Conservation (phyloP, 768 basidiomycete genomes). For the Leccinum uliginosum region DNA sequence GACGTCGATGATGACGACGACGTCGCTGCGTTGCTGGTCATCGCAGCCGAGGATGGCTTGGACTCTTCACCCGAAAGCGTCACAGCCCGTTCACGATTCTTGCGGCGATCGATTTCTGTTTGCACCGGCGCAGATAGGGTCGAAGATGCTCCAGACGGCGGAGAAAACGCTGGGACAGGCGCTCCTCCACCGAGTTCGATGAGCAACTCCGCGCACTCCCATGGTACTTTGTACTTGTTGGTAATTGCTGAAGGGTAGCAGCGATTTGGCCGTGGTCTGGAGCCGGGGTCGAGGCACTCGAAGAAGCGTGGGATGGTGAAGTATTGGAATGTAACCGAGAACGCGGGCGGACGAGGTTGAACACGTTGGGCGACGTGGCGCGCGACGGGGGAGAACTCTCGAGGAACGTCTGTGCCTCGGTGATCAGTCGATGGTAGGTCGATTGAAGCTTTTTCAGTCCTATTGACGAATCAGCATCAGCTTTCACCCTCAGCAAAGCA, state of each 20-base stretch:
- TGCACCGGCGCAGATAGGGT: conserved; percentile 40
- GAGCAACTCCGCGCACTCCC: conserved; percentile 87
- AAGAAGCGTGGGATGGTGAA: conserved; percentile 32
- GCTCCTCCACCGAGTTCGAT: conserved; percentile 77
- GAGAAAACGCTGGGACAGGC: conserved; percentile 26
- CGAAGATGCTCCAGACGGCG: conserved; percentile 19
- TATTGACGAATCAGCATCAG: conserved; percentile 28
- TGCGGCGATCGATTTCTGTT: conserved; percentile 31
- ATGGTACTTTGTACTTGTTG: conserved; percentile 74
- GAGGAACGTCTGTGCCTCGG: conserved; percentile 51
- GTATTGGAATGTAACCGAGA: conserved; percentile 55
- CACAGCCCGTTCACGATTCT: conserved; percentile 61
- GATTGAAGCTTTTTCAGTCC: conserved; percentile 70
- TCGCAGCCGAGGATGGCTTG: conserved; percentile 29
- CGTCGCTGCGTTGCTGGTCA: neutral
- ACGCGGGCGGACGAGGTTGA: conserved; percentile 40
- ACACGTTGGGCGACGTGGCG: conserved; percentile 48
- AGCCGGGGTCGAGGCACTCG: conserved; percentile 2
- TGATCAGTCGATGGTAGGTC: conserved; percentile 51
- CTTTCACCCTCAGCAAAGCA: neutral
- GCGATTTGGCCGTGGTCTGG: conserved; percentile 53
- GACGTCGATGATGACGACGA: conserved; percentile 25
- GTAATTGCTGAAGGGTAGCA: conserved; percentile 59
- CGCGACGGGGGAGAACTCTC: conserved; percentile 40
- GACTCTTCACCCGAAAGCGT: conserved; percentile 66